phyloP scores from a whole-genome alignment of 202 grass and related monocot genomes.

The Saccharum hybrid region DNA sequence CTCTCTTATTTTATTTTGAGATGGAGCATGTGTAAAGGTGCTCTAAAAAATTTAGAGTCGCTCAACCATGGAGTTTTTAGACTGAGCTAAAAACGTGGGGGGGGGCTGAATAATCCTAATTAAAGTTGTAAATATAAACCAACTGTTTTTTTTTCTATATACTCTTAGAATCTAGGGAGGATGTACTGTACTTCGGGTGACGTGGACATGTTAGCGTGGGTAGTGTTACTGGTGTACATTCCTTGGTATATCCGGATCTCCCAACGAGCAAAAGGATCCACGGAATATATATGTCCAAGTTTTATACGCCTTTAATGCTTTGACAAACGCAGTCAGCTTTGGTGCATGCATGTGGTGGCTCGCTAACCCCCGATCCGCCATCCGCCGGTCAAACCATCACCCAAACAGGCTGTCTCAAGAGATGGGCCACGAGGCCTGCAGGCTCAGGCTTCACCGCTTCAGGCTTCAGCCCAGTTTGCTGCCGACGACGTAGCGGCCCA shows the following conservation, averaged over 20 bases:
- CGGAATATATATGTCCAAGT: conserved; percentile 6
- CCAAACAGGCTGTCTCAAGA: neutral
- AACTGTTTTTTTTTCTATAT: neutral
- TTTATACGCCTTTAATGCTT: neutral
- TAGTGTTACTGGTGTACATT: neutral
- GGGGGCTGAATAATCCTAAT: too few relatives aligned
- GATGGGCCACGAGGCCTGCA: neutral
- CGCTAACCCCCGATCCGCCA: neutral
- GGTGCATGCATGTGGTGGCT: too few relatives aligned
- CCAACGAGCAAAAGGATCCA: neutral
- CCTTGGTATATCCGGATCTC: conserved; percentile 41
- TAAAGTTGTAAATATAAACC: neutral
- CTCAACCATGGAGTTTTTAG: too few relatives aligned
- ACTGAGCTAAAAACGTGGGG: too few relatives aligned
- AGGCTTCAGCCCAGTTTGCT: neutral
- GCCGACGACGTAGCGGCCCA: neutral
- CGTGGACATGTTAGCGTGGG: neutral
- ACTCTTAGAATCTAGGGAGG: neutral
- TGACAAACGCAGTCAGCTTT: neutral
- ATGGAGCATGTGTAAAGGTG: neutral
- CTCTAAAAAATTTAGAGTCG: neutral
- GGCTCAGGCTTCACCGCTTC: neutral
- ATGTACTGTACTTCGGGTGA: neutral
- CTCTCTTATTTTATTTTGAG: neutral
- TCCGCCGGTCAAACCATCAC: neutral